Conservation (phyloP, 2,329 filamentous ascomycete genomes). For the Sporothrix sp. region DNA sequence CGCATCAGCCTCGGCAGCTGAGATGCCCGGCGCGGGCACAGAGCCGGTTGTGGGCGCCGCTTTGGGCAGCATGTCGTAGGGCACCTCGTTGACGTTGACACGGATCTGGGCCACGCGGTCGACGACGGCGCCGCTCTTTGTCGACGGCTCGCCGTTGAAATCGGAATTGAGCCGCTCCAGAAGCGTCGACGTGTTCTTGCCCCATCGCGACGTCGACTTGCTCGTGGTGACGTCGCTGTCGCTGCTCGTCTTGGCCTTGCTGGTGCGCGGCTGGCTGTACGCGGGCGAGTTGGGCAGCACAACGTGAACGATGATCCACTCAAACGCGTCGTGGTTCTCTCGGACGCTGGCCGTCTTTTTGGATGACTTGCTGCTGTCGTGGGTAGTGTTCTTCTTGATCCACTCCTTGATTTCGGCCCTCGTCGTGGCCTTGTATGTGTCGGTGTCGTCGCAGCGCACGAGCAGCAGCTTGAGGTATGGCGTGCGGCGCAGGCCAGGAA, state of each 20-base stretch:
- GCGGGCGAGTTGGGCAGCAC: constrained; percentile 78
- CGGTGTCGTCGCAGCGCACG: constrained; percentile 89
- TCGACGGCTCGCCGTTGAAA: constrained; percentile 54
- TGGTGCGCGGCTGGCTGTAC: constrained; percentile 63
- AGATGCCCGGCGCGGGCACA: no score
- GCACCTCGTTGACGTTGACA: constrained; percentile 60
- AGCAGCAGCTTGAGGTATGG: constrained; percentile 89
- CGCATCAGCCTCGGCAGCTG: constrained; percentile 62
- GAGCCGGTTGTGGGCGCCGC: not conserved
- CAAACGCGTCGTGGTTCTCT: constrained; percentile 92
- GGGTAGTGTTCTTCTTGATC: constrained; percentile 66
- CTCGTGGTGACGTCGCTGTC: constrained; percentile 44
- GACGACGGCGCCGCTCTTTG: constrained; percentile 52
- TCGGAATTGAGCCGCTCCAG: constrained; percentile 84
- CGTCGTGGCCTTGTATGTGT: constrained; percentile 75
- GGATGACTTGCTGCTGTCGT: constrained; percentile 36
- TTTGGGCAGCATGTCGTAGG: constrained; percentile 53
- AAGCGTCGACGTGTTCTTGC: constrained; percentile 54
- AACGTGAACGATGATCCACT: constrained; percentile 91
- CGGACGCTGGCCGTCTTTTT: constrained; percentile 55
- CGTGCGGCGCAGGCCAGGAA: constrained; percentile 83
- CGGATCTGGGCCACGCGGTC: constrained; percentile 82
- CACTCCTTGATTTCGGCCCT: constrained; percentile 78
- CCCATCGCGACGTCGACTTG: constrained; percentile 19
- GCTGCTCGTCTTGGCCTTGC: constrained; percentile 25